A percentile compares a stretch with the other conserved stretches of the same genome.
phyloP scores from a whole-genome alignment of 345 rosid genomes.

The Raphanus raphanistrum region DNA sequence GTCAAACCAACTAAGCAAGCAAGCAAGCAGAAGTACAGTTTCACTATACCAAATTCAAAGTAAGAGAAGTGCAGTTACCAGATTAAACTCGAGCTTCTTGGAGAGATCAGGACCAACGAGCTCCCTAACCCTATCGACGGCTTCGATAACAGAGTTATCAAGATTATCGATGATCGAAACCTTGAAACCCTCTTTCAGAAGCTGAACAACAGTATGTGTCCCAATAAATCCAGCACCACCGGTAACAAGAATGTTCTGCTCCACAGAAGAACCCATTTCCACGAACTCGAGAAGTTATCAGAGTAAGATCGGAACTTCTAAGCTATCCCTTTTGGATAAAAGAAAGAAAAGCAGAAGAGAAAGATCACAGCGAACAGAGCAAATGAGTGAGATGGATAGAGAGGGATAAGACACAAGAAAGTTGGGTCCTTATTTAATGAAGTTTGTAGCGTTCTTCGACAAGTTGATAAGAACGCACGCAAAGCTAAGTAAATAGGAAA shows the following conservation, averaged over 20 bases:
- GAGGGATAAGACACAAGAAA: neutral
- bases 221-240: neutral
- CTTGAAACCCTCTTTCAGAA: neutral
- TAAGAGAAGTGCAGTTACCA: neutral
- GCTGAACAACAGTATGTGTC: neutral
- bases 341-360: neutral
- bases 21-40: neutral
- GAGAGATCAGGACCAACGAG: neutral
- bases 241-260: neutral
- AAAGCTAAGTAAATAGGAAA: conserved; percentile 26
- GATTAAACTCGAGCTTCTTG: neutral
- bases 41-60: neutral
- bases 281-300: neutral
- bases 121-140: neutral
- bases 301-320: conserved; percentile 23
- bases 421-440: conserved; percentile 24
- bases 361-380: conserved; percentile 32
- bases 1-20: neutral
- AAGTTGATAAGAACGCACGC: conserved; percentile 40
- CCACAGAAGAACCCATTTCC: neutral
- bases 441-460: neutral
- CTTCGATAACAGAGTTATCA: neutral
- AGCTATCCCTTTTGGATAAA: conserved; percentile 8
- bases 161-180: neutral
- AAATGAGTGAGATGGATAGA: conserved; percentile 31